Evolutionary conservation across 2,329 filamentous ascomycete genomes (phyloP).

Genomic region (Thelonectria rubi): DNA sequence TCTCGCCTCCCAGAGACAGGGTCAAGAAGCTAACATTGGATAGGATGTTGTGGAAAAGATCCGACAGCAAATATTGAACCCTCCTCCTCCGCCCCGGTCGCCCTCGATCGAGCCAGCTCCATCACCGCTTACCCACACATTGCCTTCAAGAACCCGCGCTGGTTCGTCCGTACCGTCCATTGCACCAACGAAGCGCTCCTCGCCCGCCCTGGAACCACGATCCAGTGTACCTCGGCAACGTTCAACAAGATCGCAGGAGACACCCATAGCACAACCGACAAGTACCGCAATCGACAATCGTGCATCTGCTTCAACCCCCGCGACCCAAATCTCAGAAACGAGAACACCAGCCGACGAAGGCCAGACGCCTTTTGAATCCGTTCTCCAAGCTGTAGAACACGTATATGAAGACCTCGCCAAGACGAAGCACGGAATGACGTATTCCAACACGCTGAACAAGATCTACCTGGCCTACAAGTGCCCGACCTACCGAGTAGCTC

Average conservation of each 20-base stretch:
- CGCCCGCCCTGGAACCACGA: conserved; percentile 27
- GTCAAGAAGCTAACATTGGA: not conserved
- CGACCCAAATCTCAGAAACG: not conserved
- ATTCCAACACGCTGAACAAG: conserved; percentile 38
- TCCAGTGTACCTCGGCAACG: conserved; percentile 24
- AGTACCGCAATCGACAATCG: conserved; percentile 23
- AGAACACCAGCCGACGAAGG: conserved; percentile 11
- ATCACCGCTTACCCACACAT: conserved; percentile 10
- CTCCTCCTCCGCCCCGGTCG: conserved; percentile 27
- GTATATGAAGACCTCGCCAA: conserved; percentile 27
- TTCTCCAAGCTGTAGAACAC: conserved; percentile 42
- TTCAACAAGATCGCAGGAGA: conserved; percentile 26
- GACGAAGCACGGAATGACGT: conserved; percentile 38
- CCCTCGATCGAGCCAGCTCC: conserved; percentile 30
- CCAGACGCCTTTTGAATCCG: conserved; percentile 40
- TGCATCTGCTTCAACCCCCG: conserved; percentile 10
- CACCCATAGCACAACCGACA: conserved; percentile 5
- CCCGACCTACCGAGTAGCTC: conserved; percentile 40
- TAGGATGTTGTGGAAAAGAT: conserved; percentile 43
- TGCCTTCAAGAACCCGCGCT: conserved; percentile 37
- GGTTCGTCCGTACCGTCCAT: conserved; percentile 30
- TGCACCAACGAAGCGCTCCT: conserved; percentile 21
- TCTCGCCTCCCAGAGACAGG: not conserved
- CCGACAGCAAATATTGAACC: conserved; percentile 34
- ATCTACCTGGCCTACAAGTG: conserved; percentile 48